Base-by-base conservation (phyloP, 2,329 filamentous ascomycete species). In the Paracamarosporium sp. region DNA sequence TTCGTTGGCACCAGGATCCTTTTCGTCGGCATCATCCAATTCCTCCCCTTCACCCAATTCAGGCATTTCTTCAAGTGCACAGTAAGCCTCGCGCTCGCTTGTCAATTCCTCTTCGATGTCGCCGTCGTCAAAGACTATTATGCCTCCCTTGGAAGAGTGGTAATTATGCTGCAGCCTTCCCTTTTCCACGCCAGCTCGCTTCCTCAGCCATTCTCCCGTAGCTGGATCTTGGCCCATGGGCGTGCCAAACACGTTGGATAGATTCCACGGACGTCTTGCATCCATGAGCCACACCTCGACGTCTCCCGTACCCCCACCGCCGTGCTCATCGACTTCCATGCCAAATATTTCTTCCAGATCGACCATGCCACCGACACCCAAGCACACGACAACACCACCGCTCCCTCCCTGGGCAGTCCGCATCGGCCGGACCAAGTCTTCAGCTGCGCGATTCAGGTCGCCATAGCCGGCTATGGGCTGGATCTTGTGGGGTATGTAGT, bases 401-500 rank as follows among this genome's bases (percentile, higher is more conserved):
- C 86, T 89, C 9, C 94, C 94, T 24, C 94, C 94, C 56, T 90
- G 85, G 28, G 87, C 88, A 71, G 90, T 88, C 83, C 92, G 93
- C 91, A 97, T 93, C 11, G 93, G 93, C 53, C 83, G 84, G 38
- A 97, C 90, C 43, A 96, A 83, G 64, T 93, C 88, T 70, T 86
- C 85, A 44, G 93, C 93, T 22, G 90, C 90, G 66, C 87, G 88
- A 71, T 91, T 85, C 45, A 99, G 86, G 75, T 98, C 95, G 64
- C 87, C 89, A 86, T 97, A 98, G 54, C 95, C 95, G 20, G 92
- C 88, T 53, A 99, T 90, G 1, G 95, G 95, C 71, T 97, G 92
- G 71, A 98, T 97, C 79, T 97, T 98, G 81, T 98, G 94, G 13
- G 90, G 91, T 67, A 99, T 96, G 74, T 96, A 98, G 82, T 99